Evolutionary conservation across 2,329 filamentous ascomycete species (phyloP).

Genomic region (Fusarium staphyleae): DNA sequence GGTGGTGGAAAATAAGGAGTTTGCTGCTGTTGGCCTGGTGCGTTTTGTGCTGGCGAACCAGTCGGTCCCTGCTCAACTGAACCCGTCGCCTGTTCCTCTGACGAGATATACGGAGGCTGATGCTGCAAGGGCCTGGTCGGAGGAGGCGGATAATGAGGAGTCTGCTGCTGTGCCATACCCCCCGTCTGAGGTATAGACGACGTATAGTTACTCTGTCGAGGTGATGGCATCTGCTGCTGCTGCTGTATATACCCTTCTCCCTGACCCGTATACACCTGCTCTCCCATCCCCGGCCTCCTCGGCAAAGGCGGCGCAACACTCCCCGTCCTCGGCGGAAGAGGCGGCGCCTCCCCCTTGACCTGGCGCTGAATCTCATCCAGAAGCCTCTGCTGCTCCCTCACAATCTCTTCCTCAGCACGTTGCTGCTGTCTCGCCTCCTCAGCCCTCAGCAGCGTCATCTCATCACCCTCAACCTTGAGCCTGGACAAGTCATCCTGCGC

Average conservation of each 20-base stretch:
- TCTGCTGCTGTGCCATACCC: too few relatives aligned
- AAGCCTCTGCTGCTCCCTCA: constrained; percentile 24
- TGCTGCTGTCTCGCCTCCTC: constrained; percentile 12
- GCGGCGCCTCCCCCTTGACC: constrained; percentile 2
- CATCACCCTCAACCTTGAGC: constrained; percentile 5
- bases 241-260: background rate
- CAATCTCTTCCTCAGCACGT: constrained; percentile 16
- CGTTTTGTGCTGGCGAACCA: background rate
- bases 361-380: constrained; percentile 26
- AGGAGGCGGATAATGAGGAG: background rate
- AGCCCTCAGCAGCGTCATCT: constrained; percentile 8
- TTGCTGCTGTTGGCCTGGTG: constrained; percentile 1
- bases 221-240: background rate
- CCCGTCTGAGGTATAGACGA: too few relatives aligned
- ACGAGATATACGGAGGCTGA: too few relatives aligned
- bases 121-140: background rate
- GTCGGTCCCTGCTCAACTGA: background rate
- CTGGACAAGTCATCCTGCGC: constrained; percentile 18
- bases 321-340: constrained; percentile 17
- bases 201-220: too few relatives aligned
- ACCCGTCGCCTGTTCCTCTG: background rate
- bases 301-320: constrained; percentile 17
- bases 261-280: background rate
- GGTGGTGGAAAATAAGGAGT: background rate
- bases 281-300: constrained; percentile 13